phyloP scores from a whole-genome alignment of 768 basidiomycete genomes.

The Rubroboletus pulcherrimus region DNA sequence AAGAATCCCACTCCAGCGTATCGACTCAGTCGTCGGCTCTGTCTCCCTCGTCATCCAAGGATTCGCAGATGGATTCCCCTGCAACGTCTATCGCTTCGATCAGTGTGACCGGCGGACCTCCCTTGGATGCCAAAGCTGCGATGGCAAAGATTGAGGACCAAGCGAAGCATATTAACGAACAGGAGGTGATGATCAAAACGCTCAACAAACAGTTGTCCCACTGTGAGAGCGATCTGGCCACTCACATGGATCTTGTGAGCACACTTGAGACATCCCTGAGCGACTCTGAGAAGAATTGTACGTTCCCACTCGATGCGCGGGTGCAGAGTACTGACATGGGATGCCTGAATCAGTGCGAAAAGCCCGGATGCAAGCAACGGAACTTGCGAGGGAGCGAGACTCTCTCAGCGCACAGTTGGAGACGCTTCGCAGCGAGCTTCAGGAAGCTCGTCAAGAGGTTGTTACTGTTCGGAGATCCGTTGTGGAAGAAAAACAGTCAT shows the following conservation, averaged over 20 bases:
- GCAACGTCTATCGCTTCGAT: constrained; percentile 53
- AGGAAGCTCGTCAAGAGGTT: constrained; percentile 78
- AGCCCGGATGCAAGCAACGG: constrained; percentile 90
- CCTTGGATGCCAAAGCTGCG: constrained; percentile 52
- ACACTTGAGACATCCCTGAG: constrained; percentile 83
- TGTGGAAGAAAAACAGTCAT: constrained; percentile 83
- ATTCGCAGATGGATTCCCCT: constrained; percentile 68
- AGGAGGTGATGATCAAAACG: constrained; percentile 88
- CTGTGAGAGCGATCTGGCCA: constrained; percentile 86
- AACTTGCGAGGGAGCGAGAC: constrained; percentile 84
- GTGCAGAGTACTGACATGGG: constrained; percentile 6
- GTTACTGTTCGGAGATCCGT: constrained; percentile 72
- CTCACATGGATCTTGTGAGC: constrained; percentile 85
- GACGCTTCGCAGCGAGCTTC: constrained; percentile 65
- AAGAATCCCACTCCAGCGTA: constrained; percentile 52
- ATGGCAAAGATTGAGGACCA: constrained; percentile 65
- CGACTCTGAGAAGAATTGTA: constrained; percentile 91
- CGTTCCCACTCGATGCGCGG: constrained; percentile 33
- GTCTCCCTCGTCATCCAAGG: constrained; percentile 60
- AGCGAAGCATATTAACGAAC: constrained; percentile 73
- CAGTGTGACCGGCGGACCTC: constrained; percentile 33
- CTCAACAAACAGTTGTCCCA: constrained; percentile 92
- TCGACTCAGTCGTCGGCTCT: constrained; percentile 59
- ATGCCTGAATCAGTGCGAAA: constrained; percentile 64
- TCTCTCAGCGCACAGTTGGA: constrained; percentile 62